phyloP scores from a whole-genome alignment of 2,329 filamentous ascomycete species.

The Penicillium sp. region DNA sequence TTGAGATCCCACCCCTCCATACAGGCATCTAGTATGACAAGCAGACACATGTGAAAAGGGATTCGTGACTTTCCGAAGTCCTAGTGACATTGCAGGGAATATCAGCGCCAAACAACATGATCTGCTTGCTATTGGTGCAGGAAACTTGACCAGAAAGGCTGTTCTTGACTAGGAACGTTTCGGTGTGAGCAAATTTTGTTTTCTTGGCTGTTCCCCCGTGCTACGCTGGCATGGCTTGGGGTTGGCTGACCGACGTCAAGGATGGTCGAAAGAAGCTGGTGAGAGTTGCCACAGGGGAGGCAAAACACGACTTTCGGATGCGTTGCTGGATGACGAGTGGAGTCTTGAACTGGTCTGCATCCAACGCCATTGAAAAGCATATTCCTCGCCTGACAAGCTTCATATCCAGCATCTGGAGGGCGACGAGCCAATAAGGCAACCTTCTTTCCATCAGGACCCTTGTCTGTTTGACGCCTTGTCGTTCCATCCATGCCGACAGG shows the following conservation, averaged over 20 bases:
- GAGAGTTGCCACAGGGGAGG: slow-evolving; percentile 6
- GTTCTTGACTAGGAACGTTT: slow-evolving; percentile 13
- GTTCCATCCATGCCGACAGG: slow-evolving; percentile 6
- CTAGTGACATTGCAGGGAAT: slow-evolving; percentile 14
- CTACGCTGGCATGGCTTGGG: slow-evolving; percentile 12
- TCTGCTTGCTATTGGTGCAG: background rate
- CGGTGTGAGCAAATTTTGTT: slow-evolving; percentile 18
- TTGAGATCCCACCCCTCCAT: slow-evolving; percentile 4
- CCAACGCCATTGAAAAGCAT: slow-evolving; percentile 16
- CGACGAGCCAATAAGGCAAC: slow-evolving; percentile 3
- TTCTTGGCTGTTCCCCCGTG: slow-evolving; percentile 14
- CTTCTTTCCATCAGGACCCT: background rate
- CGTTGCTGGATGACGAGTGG: background rate
- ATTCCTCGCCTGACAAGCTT: slow-evolving; percentile 10
- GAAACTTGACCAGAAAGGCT: slow-evolving; percentile 20
- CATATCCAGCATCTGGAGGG: slow-evolving; percentile 1
- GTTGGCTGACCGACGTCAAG: slow-evolving; percentile 16
- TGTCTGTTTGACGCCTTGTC: slow-evolving; percentile 3
- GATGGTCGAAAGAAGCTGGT: slow-evolving; percentile 15
- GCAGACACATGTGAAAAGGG: slow-evolving; percentile 20
- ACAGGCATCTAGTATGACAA: slow-evolving; percentile 17
- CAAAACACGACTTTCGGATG: background rate
- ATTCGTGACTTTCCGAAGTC: slow-evolving; percentile 18
- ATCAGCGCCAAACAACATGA: background rate
- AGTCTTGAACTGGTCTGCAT: slow-evolving; percentile 11